Evolutionary conservation across 23 red algal species (phyloP).

Genomic region (Agarophyton chilense): DNA sequence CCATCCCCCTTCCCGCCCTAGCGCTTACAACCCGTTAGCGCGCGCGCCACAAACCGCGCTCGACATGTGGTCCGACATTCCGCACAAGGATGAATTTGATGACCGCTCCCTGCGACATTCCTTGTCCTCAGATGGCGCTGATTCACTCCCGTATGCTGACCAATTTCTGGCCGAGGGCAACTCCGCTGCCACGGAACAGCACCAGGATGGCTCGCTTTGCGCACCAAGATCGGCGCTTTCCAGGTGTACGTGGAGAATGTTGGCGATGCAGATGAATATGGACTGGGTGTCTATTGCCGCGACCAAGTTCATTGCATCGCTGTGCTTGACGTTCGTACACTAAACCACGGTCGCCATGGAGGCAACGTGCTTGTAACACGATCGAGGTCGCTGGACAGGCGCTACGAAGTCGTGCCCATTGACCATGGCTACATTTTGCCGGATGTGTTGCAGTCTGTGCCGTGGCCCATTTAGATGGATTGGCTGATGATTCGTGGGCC

Average conservation of each 20-base stretch:
- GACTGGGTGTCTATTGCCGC: constrained; percentile 87
- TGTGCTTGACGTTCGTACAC: constrained; percentile 87
- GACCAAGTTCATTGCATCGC: constrained; percentile 94
- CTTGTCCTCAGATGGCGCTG: constrained; percentile 17
- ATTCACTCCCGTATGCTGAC: constrained; percentile 6
- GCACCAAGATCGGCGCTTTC: constrained; percentile 93
- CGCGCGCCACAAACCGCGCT: constrained; percentile 91
- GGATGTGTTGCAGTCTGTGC: constrained; percentile 71
- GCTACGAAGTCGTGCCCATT: constrained; percentile 88
- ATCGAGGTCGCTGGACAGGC: not conserved
- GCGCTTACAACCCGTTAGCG: constrained; percentile 42
- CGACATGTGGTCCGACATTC: constrained; percentile 67
- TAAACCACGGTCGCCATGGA: constrained; percentile 96
- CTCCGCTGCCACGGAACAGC: not conserved
- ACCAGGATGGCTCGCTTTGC: not conserved
- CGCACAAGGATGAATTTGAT: constrained; percentile 9
- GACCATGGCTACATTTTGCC: constrained; percentile 96
- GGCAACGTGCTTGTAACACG: constrained; percentile 92
- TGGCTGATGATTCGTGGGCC: constrained; percentile 89
- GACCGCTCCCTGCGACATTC: not conserved
- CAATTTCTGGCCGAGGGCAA: constrained; percentile 15
- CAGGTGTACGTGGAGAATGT: constrained; percentile 96
- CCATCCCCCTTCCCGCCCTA: not conserved
- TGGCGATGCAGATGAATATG: constrained; percentile 98
- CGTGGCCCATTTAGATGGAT: constrained; percentile 99